phyloP scores from a whole-genome alignment of 306 rosid species.

The Acacia confusa region DNA sequence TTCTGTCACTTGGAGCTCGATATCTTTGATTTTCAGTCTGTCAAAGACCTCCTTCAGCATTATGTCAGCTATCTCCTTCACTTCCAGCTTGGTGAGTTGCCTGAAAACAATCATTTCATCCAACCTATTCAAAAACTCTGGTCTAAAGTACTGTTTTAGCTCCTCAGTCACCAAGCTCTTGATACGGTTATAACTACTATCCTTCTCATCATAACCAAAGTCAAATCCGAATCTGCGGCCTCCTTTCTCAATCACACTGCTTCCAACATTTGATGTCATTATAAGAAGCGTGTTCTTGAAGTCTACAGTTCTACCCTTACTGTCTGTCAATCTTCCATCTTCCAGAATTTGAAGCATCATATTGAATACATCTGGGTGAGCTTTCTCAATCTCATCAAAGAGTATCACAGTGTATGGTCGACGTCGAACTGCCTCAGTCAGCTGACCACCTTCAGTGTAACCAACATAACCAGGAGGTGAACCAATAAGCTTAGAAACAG shows the following conservation, averaged over 20 bases:
- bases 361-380: conserved; percentile 95
- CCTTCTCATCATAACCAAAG: conserved; percentile 90
- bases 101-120: conserved; percentile 97
- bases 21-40: conserved; percentile 70
- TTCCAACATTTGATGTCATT: conserved; percentile 96
- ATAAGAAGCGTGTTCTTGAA: conserved; percentile 94
- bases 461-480: conserved; percentile 99
- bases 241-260: conserved; percentile 97
- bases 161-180: conserved; percentile 97
- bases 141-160: conserved; percentile 86
- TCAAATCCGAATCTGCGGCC: conserved; percentile 88
- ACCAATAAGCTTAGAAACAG: conserved; percentile 91
- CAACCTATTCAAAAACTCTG: conserved; percentile 88
- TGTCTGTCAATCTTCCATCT: conserved; percentile 93
- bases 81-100: conserved; percentile 91
- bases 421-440: conserved; percentile 96
- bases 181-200: conserved; percentile 80
- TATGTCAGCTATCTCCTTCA: conserved; percentile 90
- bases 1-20: conserved; percentile 92
- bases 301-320: conserved; percentile 96
- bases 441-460: conserved; percentile 94
- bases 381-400: conserved; percentile 96
- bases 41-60: conserved; percentile 95
- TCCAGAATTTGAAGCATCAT: conserved; percentile 98
- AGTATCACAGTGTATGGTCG: conserved; percentile 94